Evolutionary conservation across 495 filamentous ascomycete genomes (phyloP), one percentile per base, ranked within the genome.

Genomic region (Aspergillus cavernicola): DNA sequence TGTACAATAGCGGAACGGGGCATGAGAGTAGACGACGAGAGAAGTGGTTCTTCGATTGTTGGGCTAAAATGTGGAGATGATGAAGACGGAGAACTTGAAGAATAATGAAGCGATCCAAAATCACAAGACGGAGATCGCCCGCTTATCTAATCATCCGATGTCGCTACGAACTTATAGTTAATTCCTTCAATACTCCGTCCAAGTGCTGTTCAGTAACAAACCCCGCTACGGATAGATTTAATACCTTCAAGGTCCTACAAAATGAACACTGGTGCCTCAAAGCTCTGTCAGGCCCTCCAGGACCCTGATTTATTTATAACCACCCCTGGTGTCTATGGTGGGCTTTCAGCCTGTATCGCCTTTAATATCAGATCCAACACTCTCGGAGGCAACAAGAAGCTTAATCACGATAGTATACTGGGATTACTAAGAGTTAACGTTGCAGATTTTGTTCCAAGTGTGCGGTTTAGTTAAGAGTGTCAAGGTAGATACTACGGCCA

Each of bases 321-420:
- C 40, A 39, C 50, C 9, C 85, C 85, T 1, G 85, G 85, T 12
- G 83, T 89, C 13, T 87, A 86, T 55, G 85, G 88, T 71, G 85
- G 85, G 13, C 70, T 86, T 35, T 84, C 81, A 6, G 83, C 85
- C 19, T 75, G 85, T 2, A 77, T 86, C 31, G 84, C 84, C 4
- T 73, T 87, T 13, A 67, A 71, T 12, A 68, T 79, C 11, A 84
- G 84, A 8, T 85, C 83, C 48, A 76, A 87, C 35, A 75, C 75
- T 19, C 63, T 89, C 39, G 66, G 73, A 36, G 72, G 65, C 6
- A 66, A 76, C 54, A 64, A 72, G 57, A 76, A 76, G 62, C 59
- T 85, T 57, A 79, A 76, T 63, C 55, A 50, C 19, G 68, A 75
- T 46, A 79, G 79, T 2, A 63, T 75, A 22, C 76, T 73, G 0